A percentile compares a stretch with the other conserved stretches of the same genome.
phyloP scores from a whole-genome alignment of 2,329 filamentous ascomycete genomes.

The Arthrobotrys musiformis region DNA sequence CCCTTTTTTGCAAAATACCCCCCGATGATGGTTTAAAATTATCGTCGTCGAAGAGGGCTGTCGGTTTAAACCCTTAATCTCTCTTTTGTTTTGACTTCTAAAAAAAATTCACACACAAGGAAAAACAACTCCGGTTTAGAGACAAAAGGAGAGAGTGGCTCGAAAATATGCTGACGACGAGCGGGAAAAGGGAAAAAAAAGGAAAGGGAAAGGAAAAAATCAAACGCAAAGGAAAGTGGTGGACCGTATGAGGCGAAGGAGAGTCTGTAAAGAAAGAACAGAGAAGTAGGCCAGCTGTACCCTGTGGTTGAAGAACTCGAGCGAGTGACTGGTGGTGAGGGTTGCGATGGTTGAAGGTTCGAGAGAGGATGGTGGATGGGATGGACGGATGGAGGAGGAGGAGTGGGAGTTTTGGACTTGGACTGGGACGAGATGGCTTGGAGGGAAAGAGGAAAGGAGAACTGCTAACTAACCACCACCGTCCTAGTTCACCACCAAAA shows the following conservation, averaged over 20 bases:
- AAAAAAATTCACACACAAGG: slow-evolving; percentile 10
- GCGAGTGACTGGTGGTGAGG: slow-evolving; percentile 54
- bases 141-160: slow-evolving; percentile 34
- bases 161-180: slow-evolving; percentile 23
- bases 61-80: slow-evolving; percentile 3
- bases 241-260: slow-evolving; percentile 22
- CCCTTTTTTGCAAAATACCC: slow-evolving; percentile 2
- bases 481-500: background rate
- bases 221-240: slow-evolving; percentile 17
- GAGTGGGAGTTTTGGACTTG: slow-evolving; percentile 14
- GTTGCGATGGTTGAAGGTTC: slow-evolving; percentile 13
- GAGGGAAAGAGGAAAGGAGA: slow-evolving; percentile 19
- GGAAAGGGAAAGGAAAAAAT: background rate
- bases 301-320: slow-evolving; percentile 55
- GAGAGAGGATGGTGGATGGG: slow-evolving; percentile 9
- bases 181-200: slow-evolving; percentile 3
- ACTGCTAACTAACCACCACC: slow-evolving; percentile 5
- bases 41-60: slow-evolving; percentile 10
- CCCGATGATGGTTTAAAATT: background rate
- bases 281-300: slow-evolving; percentile 56
- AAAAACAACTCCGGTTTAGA: slow-evolving; percentile 40
- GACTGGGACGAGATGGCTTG: background rate
- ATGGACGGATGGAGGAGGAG: background rate
- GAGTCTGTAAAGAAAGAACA: slow-evolving; percentile 48
- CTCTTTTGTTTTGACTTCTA: slow-evolving; percentile 11